A percentile compares a stretch with the other conserved stretches of the same genome.
Evolutionary conservation across 1,284 basidiomycete species (phyloP).

Genomic region (Ceratobasidium papillatum): DNA sequence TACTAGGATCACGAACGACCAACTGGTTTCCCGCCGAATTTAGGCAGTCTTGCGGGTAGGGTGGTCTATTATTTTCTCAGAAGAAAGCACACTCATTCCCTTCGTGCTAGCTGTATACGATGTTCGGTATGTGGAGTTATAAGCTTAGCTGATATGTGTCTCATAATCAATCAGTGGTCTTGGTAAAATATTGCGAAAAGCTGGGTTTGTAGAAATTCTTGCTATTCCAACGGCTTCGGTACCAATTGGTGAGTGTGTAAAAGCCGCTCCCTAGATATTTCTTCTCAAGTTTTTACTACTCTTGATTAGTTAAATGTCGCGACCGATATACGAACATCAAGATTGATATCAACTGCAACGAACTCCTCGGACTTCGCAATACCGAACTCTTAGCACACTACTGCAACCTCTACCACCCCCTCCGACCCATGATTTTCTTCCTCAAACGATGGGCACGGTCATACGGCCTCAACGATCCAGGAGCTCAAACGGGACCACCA

Average conservation of each 20-base stretch:
- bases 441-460: conserved; percentile 67
- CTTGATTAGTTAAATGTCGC: conserved; percentile 59
- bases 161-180: conserved; percentile 31
- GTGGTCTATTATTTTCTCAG: conserved; percentile 5
- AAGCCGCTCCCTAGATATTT: conserved; percentile 16
- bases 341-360: conserved; percentile 68
- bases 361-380: conserved; percentile 63
- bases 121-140: conserved; percentile 49
- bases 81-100: conserved; percentile 9
- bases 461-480: conserved; percentile 60
- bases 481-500: conserved; percentile 44
- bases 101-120: conserved; percentile 53
- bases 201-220: conserved; percentile 54
- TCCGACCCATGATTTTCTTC: conserved; percentile 56
- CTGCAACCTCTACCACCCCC: conserved; percentile 55
- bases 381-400: conserved; percentile 61
- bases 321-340: conserved; percentile 57
- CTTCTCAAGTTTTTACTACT: background rate
- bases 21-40: conserved; percentile 52
- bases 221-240: conserved; percentile 56
- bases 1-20: conserved; percentile 55
- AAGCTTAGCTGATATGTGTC: background rate
- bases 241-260: conserved; percentile 59
- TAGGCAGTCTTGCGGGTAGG: conserved; percentile 51
- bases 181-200: conserved; percentile 47